A percentile compares a stretch with the other conserved stretches of the same genome.
These are phyloP conservation scores for Fallopia convolvulus DNA, from an alignment of 148 eudicot species.

Conservation along the genomic window DNA sequence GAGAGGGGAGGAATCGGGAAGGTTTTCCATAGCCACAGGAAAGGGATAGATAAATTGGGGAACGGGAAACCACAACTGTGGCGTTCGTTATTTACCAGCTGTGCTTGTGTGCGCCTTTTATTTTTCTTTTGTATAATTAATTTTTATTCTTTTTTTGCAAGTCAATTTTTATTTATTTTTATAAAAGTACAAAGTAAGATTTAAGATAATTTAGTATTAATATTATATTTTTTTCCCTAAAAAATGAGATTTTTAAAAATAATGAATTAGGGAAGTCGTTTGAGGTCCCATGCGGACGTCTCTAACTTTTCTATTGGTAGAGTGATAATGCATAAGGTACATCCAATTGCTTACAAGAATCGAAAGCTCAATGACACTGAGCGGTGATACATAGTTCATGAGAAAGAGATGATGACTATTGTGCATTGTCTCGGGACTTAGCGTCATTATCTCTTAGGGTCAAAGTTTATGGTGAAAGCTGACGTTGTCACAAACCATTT, in stretches of 20 bases:
- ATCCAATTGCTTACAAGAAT: neutral
- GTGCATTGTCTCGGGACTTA: neutral
- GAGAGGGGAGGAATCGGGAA: neutral
- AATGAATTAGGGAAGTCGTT: neutral
- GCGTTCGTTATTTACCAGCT: neutral
- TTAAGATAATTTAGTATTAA: too few species aligned
- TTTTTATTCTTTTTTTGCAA: neutral
- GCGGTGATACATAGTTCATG: neutral
- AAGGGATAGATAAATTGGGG: neutral
- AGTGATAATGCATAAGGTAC: neutral
- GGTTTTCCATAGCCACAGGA: slow-evolving; percentile 28
- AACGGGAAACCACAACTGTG: neutral
- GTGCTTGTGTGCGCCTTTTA: neutral
- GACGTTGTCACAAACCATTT: neutral
- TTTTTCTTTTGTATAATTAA: neutral
- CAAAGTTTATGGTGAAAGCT: too few species aligned
- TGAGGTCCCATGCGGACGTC: neutral
- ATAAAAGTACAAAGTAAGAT: too few species aligned
- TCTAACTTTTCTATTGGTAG: neutral
- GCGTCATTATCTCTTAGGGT: neutral
- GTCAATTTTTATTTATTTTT: too few species aligned
- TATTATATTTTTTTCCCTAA: too few species aligned
- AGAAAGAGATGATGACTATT: neutral
- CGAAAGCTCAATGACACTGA: neutral
- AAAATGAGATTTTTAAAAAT: too few species aligned